Evolutionary conservation across 257 asterid genomes (phyloP).

Genomic region (Ajuga chamaepitys): DNA sequence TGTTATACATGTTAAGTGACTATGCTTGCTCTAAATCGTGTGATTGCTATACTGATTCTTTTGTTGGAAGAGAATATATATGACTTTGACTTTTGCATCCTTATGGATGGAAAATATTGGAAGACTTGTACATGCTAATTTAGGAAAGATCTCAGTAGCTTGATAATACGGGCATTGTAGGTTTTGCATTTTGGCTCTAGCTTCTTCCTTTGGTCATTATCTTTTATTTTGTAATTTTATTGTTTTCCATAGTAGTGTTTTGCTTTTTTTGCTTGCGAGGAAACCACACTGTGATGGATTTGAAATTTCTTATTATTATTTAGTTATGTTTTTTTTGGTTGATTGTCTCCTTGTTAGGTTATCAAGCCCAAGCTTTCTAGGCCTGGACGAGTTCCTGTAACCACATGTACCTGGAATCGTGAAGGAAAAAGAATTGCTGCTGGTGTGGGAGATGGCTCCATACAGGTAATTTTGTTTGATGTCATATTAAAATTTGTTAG

Average conservation of each 20-base stretch:
- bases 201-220: slow-evolving; percentile 9
- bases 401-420: slow-evolving; percentile 89
- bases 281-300: neutral
- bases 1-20: neutral
- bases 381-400: slow-evolving; percentile 91
- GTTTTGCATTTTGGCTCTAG: neutral
- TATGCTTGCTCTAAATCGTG: neutral
- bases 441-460: slow-evolving; percentile 90
- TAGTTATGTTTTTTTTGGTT: slow-evolving; percentile 5
- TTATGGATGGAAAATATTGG: neutral
- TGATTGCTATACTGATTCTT: neutral
- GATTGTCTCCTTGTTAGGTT: slow-evolving; percentile 46
- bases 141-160: neutral
- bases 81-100: neutral
- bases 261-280: slow-evolving; percentile 3
- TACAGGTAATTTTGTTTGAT: slow-evolving; percentile 51
- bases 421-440: slow-evolving; percentile 88
- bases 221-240: neutral
- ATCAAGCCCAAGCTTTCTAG: slow-evolving; percentile 83
- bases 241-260: neutral
- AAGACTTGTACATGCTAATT: neutral
- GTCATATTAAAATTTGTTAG: neutral
- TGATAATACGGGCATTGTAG: neutral
- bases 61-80: neutral
- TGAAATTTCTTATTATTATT: too few relatives aligned